phyloP scores from a whole-genome alignment of 1,284 basidiomycete species.

The Gymnopus androsaceus region DNA sequence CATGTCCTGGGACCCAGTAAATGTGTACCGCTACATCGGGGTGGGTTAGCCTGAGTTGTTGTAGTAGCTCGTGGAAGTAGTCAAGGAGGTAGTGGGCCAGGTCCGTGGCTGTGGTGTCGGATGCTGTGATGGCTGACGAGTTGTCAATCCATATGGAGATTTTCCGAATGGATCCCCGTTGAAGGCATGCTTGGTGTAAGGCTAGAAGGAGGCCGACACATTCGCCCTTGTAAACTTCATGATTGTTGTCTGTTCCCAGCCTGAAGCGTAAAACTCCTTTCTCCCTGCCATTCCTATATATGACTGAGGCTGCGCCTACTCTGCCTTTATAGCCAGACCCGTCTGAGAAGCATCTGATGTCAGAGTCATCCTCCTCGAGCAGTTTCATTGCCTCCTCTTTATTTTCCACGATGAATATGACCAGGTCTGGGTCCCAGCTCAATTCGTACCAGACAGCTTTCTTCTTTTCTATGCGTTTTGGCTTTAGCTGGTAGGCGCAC shows the following conservation, averaged over 20 bases:
- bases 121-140: conserved; percentile 9
- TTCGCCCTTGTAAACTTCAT: conserved; percentile 1
- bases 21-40: neutral
- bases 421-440: neutral
- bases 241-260: neutral
- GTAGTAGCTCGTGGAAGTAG: neutral
- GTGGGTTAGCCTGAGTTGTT: neutral
- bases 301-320: neutral
- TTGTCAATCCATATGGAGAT: neutral
- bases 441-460: neutral
- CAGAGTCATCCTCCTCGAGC: too few species aligned
- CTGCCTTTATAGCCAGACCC: neutral
- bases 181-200: neutral
- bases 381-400: conserved; percentile 23
- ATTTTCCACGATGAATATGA: conserved; percentile 24
- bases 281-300: neutral
- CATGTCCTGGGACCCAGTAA: neutral
- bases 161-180: neutral
- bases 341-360: neutral
- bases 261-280: neutral
- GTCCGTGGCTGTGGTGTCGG: neutral
- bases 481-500: neutral
- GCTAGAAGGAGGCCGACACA: neutral
- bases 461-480: neutral
- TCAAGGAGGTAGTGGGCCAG: neutral